Percentiles rank a stretch among this genome's conserved stretches.
Evolutionary conservation across 2,329 filamentous ascomycete species (phyloP).

Genomic region (Pestalotiopsis sp.): DNA sequence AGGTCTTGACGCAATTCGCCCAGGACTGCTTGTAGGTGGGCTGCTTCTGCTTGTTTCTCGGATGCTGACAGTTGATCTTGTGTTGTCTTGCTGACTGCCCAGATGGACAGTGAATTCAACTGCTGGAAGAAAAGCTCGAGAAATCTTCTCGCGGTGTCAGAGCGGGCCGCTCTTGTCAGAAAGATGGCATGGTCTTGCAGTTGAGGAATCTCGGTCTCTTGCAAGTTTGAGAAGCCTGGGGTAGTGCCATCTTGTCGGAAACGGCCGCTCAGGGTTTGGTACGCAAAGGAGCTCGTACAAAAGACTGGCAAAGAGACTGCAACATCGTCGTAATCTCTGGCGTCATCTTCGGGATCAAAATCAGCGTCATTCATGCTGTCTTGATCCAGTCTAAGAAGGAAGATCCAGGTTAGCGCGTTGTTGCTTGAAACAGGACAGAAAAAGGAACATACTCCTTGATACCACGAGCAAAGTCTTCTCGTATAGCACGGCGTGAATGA

Average conservation of each 20-base stretch:
- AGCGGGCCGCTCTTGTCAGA: not conserved
- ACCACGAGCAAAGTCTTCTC: slow-evolving; percentile 60
- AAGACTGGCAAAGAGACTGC: slow-evolving; percentile 62
- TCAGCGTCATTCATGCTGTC: slow-evolving; percentile 54
- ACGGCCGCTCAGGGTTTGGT: slow-evolving; percentile 62
- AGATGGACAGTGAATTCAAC: not conserved
- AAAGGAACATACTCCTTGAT: slow-evolving; percentile 43
- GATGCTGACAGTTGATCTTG: not conserved
- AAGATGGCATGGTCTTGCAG: not conserved
- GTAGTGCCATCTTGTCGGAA: slow-evolving; percentile 50
- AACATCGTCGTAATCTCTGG: slow-evolving; percentile 60
- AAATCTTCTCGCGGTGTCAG: not conserved
- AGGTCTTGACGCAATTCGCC: not conserved
- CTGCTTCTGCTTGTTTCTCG: not conserved
- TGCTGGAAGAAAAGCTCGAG: not conserved
- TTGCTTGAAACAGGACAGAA: not conserved
- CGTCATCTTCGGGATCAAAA: slow-evolving; percentile 57
- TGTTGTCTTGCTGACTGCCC: not conserved
- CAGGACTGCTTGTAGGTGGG: not conserved
- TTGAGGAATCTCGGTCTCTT: slow-evolving; percentile 60
- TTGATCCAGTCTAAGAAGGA: slow-evolving; percentile 49
- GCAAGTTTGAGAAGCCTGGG: slow-evolving; percentile 49
- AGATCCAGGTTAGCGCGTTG: not conserved
- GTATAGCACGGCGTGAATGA: slow-evolving; percentile 56
- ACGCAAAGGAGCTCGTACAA: slow-evolving; percentile 64